A percentile compares a stretch with the other conserved stretches of the same genome.
Evolutionary conservation across 2,329 filamentous ascomycete genomes (phyloP).

Genomic region (Monilinia fructicola): DNA sequence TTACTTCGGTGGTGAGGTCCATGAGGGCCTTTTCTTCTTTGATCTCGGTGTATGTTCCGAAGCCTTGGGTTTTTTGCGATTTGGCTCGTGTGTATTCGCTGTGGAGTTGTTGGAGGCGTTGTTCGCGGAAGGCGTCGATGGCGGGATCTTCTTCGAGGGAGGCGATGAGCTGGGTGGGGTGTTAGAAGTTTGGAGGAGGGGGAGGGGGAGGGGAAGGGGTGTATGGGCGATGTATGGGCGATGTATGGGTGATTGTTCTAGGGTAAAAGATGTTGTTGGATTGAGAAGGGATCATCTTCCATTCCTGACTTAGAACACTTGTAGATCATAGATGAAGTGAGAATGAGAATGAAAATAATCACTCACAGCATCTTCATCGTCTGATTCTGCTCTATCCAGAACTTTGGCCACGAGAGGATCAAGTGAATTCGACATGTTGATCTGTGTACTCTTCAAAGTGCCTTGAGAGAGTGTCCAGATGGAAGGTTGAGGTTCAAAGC

Average conservation of each 20-base stretch:
- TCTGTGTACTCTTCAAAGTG: not conserved
- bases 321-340: not conserved
- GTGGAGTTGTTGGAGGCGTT: constrained; percentile 57
- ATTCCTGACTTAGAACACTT: not conserved
- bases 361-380: constrained; percentile 53
- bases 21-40: constrained; percentile 58
- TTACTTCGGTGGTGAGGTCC: constrained; percentile 46
- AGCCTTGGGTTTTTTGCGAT: constrained; percentile 49
- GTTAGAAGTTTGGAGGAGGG: not conserved
- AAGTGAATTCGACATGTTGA: constrained; percentile 35
- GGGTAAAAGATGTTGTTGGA: not conserved
- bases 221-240: not conserved
- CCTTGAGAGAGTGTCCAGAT: not conserved
- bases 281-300: not conserved
- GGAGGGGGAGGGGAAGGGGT: not conserved
- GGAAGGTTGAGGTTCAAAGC: not conserved
- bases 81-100: constrained; percentile 54
- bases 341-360: not conserved
- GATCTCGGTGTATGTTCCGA: constrained; percentile 55
- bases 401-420: constrained; percentile 52
- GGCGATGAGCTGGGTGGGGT: constrained; percentile 52
- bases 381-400: constrained; percentile 46
- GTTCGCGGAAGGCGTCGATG: constrained; percentile 55
- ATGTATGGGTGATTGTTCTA: not conserved
- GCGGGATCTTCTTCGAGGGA: constrained; percentile 54